Percentiles rank a stretch among this genome's conserved stretches.
These are phyloP conservation scores for Croton laevigatus DNA, from an alignment of 441 rosid species.

Conservation along the genomic window DNA sequence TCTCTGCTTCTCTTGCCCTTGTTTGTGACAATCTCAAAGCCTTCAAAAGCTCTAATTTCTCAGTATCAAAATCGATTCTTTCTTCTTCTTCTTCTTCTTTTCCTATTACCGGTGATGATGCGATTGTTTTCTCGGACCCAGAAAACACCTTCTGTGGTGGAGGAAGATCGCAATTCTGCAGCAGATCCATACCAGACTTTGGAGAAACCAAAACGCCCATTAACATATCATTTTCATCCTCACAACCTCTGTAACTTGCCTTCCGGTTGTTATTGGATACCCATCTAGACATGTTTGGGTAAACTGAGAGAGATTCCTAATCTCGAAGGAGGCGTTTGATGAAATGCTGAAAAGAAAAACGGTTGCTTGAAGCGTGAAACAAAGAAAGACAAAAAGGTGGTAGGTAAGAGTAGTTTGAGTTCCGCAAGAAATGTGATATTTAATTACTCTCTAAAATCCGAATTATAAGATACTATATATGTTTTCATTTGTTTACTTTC, in stretches of 20 bases:
- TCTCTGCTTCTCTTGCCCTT: slow-evolving; percentile 67
- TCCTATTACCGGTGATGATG: slow-evolving; percentile 28
- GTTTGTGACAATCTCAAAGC: slow-evolving; percentile 65
- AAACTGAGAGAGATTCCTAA: not conserved
- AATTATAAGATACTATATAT: not conserved
- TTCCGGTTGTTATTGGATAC: slow-evolving; percentile 21
- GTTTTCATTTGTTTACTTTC: too few species aligned
- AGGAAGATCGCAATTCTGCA: slow-evolving; percentile 69
- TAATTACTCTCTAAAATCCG: not conserved
- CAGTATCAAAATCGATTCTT: slow-evolving; percentile 14
- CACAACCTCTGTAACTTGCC: slow-evolving; percentile 10
- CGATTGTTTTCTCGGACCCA: slow-evolving; percentile 28
- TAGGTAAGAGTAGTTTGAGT: slow-evolving; percentile 4
- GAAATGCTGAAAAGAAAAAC: not conserved
- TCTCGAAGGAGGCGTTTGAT: not conserved
- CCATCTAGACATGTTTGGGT: slow-evolving; percentile 28
- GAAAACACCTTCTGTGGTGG: slow-evolving; percentile 51
- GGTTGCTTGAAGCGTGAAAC: slow-evolving; percentile 14
- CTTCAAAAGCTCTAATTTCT: slow-evolving; percentile 50
- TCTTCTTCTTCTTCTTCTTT: slow-evolving; percentile 10
- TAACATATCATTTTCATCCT: slow-evolving; percentile 25
- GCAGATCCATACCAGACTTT: slow-evolving; percentile 30
- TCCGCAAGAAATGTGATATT: slow-evolving; percentile 27
- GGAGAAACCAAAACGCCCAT: slow-evolving; percentile 32
- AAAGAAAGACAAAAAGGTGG: slow-evolving; percentile 13